phyloP scores from a whole-genome alignment of 176 grass and related monocot species.

The Musa itinerans region DNA sequence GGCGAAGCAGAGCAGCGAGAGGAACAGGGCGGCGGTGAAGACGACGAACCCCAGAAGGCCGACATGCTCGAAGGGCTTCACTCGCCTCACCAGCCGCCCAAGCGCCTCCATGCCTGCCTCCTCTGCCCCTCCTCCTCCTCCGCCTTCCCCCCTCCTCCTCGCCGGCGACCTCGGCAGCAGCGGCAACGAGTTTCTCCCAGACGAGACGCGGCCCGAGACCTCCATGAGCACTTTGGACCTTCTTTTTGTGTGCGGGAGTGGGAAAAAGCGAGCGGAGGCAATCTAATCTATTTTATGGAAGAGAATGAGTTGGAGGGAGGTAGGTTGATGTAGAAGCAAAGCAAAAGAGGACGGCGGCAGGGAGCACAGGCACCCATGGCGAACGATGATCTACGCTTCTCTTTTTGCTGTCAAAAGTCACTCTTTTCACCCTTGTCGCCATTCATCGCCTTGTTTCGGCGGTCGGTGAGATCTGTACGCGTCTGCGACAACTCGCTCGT shows the following conservation, averaged over 20 bases:
- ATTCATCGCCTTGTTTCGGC: neutral
- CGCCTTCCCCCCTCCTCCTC: neutral
- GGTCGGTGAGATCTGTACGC: neutral
- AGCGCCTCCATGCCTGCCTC: conserved; percentile 1
- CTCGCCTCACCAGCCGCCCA: neutral
- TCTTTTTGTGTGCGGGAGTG: neutral
- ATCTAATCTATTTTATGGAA: neutral
- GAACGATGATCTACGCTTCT: neutral
- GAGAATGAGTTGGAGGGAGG: neutral
- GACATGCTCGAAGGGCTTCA: conserved; percentile 15
- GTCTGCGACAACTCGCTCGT: too few species aligned
- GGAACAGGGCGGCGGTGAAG: neutral
- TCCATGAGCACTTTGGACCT: neutral
- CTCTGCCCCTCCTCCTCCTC: neutral
- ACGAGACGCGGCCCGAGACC: neutral
- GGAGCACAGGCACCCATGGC: neutral
- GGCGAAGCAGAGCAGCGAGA: neutral
- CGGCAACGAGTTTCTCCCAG: neutral
- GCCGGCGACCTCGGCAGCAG: neutral
- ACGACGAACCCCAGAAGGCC: conserved; percentile 4
- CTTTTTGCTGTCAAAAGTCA: too few species aligned
- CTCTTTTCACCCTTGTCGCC: too few species aligned
- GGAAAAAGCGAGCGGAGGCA: neutral
- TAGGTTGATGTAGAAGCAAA: neutral
- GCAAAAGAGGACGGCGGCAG: neutral